Percentiles rank a stretch among this genome's conserved stretches.
phyloP scores from a whole-genome alignment of 1,139 yeast species.

The Suzukiozyma palmioleophila region DNA sequence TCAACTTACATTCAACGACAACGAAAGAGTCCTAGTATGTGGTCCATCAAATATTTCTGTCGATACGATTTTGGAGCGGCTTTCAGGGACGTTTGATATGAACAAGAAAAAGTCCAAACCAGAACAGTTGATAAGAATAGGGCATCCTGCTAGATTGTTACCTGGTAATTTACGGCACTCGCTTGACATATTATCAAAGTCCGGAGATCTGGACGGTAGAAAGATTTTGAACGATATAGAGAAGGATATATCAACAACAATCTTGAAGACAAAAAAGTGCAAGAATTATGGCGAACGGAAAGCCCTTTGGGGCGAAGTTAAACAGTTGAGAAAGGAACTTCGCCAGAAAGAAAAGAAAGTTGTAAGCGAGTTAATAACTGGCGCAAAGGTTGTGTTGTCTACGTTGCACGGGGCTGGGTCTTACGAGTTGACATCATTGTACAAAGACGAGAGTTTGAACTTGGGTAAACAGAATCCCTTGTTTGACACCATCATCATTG shows the following conservation, averaged over 20 bases:
- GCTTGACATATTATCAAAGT: conserved; percentile 65
- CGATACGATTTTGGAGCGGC: conserved; percentile 82
- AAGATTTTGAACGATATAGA: conserved; percentile 65
- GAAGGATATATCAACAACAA: conserved; percentile 60
- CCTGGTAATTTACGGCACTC: conserved; percentile 65
- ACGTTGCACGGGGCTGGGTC: conserved; percentile 90
- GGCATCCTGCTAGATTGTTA: conserved; percentile 87
- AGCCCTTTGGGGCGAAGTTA: conserved; percentile 66
- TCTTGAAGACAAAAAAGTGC: conserved; percentile 58
- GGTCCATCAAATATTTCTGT: conserved; percentile 97
- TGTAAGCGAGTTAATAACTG: conserved; percentile 51
- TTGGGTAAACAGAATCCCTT: conserved; percentile 29
- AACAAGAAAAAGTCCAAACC: conserved; percentile 26
- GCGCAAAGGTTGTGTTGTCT: conserved; percentile 67
- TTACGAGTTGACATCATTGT: conserved; percentile 53
- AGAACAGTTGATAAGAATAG: conserved; percentile 68
- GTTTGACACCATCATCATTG: conserved; percentile 83
- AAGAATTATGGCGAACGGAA: conserved; percentile 62
- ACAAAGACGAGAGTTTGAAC: conserved; percentile 18
- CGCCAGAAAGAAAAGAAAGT: conserved; percentile 62
- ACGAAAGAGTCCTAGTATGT: conserved; percentile 77
- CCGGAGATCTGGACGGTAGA: conserved; percentile 44
- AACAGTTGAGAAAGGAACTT: conserved; percentile 65
- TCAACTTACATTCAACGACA: conserved; percentile 54
- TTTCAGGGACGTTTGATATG: conserved; percentile 37